Evolutionary conservation across 176 grass and related monocot genomes (phyloP).

Genomic region (Hordeum vulgare): DNA sequence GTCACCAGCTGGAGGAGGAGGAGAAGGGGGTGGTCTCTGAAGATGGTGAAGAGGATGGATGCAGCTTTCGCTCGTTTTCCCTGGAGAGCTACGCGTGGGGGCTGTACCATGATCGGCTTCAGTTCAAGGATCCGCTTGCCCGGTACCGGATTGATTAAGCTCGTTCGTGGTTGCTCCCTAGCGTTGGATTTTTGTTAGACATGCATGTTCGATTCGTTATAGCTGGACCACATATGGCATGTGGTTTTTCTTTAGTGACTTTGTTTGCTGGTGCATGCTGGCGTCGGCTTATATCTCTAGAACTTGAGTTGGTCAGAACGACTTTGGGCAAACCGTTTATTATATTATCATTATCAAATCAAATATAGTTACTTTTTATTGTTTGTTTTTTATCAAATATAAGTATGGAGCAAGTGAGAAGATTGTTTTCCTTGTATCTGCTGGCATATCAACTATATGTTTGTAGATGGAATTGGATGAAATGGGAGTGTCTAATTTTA

Average conservation of each 20-base stretch:
- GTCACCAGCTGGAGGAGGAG: background rate
- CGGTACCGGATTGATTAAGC: slow-evolving; percentile 32
- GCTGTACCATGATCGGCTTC: slow-evolving; percentile 45
- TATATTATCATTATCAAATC: background rate
- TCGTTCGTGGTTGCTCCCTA: background rate
- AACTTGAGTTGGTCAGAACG: background rate
- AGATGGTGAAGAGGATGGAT: background rate
- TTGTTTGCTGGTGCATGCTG: background rate
- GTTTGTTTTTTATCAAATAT: background rate
- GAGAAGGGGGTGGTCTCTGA: background rate
- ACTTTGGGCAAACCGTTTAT: background rate
- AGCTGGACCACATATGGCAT: background rate
- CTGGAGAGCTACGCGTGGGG: slow-evolving; percentile 68
- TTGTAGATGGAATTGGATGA: background rate
- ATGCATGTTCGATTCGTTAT: background rate
- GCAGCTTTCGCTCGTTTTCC: slow-evolving; percentile 35
- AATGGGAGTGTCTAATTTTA: background rate
- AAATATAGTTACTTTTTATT: background rate
- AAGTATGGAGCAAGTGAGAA: background rate
- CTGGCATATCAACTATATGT: background rate
- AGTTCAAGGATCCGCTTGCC: slow-evolving; percentile 46
- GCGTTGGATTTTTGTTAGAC: background rate
- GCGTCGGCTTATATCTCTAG: background rate
- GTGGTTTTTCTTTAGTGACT: background rate
- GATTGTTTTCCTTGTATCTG: background rate